Percentiles rank a stretch among this genome's conserved stretches.
phyloP scores from a whole-genome alignment of 192 early-diverging fungal genomes.

The Thoreauomyces humboldtii region DNA sequence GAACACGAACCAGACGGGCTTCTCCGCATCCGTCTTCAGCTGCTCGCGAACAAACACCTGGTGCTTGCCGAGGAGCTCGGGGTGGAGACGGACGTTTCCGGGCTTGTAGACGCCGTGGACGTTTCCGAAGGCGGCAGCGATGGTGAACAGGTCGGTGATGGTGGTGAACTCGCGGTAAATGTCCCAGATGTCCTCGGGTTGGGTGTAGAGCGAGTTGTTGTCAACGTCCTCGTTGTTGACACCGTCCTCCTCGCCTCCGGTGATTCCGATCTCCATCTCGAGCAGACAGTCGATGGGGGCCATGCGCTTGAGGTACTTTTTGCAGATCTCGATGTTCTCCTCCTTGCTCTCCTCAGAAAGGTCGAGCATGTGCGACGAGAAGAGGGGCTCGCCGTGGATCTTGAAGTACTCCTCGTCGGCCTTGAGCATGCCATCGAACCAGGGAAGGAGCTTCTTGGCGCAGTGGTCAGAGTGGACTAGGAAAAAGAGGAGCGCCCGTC shows the following conservation, averaged over 20 bases:
- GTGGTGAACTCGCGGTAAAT: slow-evolving; percentile 86
- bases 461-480: slow-evolving; percentile 97
- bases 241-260: slow-evolving; percentile 98
- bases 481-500: no score
- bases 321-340: slow-evolving; percentile 87
- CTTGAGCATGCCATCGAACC: slow-evolving; percentile 96
- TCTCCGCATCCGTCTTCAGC: slow-evolving; percentile 52
- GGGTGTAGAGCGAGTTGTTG: slow-evolving; percentile 88
- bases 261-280: slow-evolving; percentile 99
- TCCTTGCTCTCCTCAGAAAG: slow-evolving; percentile 91
- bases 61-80: slow-evolving; percentile 89
- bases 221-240: slow-evolving; percentile 94
- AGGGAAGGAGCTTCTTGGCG: slow-evolving; percentile 93
- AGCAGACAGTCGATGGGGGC: slow-evolving; percentile 81
- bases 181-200: slow-evolving; percentile 94
- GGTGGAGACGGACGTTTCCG: slow-evolving; percentile 92
- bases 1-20: slow-evolving; percentile 96
- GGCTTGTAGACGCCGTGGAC: slow-evolving; percentile 95
- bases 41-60: slow-evolving; percentile 78
- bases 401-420: slow-evolving; percentile 96
- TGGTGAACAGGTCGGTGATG: slow-evolving; percentile 87
- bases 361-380: slow-evolving; percentile 98
- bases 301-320: slow-evolving; percentile 91
- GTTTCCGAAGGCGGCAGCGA: slow-evolving; percentile 94
- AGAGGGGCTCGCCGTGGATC: slow-evolving; percentile 89